Conservation (phyloP, 2,329 filamentous ascomycete species). For the Mollisia scopiformis region DNA sequence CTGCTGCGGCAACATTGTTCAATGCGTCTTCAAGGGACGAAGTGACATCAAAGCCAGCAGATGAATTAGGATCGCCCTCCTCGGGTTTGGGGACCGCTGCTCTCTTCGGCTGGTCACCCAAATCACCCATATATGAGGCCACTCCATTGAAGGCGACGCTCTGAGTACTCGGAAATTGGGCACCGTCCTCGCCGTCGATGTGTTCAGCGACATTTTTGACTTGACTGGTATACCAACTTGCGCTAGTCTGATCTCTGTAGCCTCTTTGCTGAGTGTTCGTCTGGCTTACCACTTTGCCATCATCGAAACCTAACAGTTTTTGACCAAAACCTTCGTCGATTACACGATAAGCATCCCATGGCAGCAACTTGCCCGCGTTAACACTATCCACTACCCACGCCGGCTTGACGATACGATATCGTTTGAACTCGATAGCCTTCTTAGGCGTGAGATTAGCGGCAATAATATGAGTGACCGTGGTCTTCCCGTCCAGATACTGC, state of each 20-base stretch:
- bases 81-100: not conserved
- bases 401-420: constrained; percentile 91
- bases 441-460: constrained; percentile 89
- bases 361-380: constrained; percentile 75
- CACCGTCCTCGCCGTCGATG: constrained; percentile 46
- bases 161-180: constrained; percentile 32
- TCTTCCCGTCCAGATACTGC: constrained; percentile 94
- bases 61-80: constrained; percentile 15
- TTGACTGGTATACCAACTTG: constrained; percentile 81
- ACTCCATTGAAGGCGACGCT: constrained; percentile 16
- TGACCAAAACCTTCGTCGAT: constrained; percentile 84
- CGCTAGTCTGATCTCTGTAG: constrained; percentile 81
- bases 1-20: constrained; percentile 20
- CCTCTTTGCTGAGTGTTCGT: constrained; percentile 60
- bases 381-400: constrained; percentile 94
- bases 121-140: constrained; percentile 2
- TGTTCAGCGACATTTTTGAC: constrained; percentile 51
- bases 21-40: constrained; percentile 38
- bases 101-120: constrained; percentile 2
- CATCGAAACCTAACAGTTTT: constrained; percentile 68
- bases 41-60: constrained; percentile 35
- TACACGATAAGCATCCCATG: constrained; percentile 85
- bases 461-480: constrained; percentile 93
- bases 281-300: constrained; percentile 69
- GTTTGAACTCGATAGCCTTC: constrained; percentile 85